These are phyloP conservation scores for Gamsiella multidivaricata DNA, from an alignment of 192 early-diverging fungal genomes.

Conservation along the genomic window DNA sequence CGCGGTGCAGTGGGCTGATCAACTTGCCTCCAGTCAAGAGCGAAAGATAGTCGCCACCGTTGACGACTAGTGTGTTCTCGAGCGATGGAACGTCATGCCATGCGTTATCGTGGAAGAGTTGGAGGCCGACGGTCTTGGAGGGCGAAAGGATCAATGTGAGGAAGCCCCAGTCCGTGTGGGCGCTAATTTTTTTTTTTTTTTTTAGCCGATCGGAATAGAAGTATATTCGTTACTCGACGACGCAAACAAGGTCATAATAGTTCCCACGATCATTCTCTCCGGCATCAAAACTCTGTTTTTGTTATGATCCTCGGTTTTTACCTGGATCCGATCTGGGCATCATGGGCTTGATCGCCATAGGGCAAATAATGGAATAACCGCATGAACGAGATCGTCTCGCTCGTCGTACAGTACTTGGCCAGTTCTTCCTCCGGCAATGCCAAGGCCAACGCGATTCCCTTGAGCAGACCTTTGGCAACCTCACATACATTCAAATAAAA, in stretches of 20 bases:
- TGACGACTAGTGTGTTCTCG: conserved; percentile 65
- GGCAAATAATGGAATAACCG: conserved; percentile 68
- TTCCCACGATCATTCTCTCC: background rate
- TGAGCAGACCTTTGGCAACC: conserved; percentile 54
- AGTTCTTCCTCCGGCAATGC: conserved; percentile 46
- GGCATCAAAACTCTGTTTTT: too few species aligned
- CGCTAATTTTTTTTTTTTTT: conserved; percentile 12
- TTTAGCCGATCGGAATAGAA: conserved; percentile 1
- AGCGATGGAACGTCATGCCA: conserved; percentile 64
- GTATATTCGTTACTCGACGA: too few species aligned
- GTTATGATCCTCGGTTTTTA: conserved; percentile 10
- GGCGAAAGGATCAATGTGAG: conserved; percentile 66
- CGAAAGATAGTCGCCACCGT: conserved; percentile 72
- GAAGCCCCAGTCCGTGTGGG: conserved; percentile 68
- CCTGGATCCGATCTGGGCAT: conserved; percentile 43
- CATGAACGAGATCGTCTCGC: conserved; percentile 67
- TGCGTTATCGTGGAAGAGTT: conserved; percentile 54
- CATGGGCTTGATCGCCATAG: conserved; percentile 41
- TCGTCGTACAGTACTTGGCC: conserved; percentile 38
- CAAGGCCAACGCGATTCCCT: conserved; percentile 57
- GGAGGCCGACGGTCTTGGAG: conserved; percentile 59
- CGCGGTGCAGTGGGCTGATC: conserved; percentile 67
- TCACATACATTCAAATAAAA: conserved; percentile 54
- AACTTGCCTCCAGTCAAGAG: conserved; percentile 62
- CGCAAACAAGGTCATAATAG: too few species aligned